phyloP scores from a whole-genome alignment of 805 yeast species.

The Myxozyma neotropica region DNA sequence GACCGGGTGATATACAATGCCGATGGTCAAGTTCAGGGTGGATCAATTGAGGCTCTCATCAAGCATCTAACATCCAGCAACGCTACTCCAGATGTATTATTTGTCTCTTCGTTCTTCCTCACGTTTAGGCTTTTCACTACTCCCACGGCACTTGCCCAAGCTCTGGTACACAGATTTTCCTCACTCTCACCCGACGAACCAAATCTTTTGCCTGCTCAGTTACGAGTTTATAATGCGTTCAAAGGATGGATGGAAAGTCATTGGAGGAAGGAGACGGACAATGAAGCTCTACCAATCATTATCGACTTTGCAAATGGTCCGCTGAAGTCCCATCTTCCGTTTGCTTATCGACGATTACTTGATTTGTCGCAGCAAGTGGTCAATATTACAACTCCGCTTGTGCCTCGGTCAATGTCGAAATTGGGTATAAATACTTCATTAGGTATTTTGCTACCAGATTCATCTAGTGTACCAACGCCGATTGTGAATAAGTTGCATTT shows the following conservation, averaged over 20 bases:
- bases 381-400: constrained; percentile 14
- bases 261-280: constrained; percentile 52
- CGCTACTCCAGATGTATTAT: constrained; percentile 55
- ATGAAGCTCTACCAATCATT: constrained; percentile 32
- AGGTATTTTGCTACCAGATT: constrained; percentile 31
- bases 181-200: constrained; percentile 30
- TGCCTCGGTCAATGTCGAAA: constrained; percentile 34
- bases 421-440: constrained; percentile 21
- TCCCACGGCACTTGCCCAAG: constrained; percentile 60
- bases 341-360: constrained; percentile 21
- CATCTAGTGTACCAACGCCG: constrained; percentile 33
- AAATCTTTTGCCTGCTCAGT: constrained; percentile 21
- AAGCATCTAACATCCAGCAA: constrained; percentile 80
- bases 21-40: constrained; percentile 78
- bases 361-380: constrained; percentile 22
- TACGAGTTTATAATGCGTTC: constrained; percentile 61
- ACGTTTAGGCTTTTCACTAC: constrained; percentile 76
- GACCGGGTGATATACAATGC: constrained; percentile 53
- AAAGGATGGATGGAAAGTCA: constrained; percentile 88
- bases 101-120: constrained; percentile 67
- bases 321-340: constrained; percentile 13
- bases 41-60: constrained; percentile 73
- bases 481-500: constrained; percentile 25
- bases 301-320: constrained; percentile 30
- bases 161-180: constrained; percentile 65